A percentile compares a stretch with the other conserved stretches of the same genome.
Evolutionary conservation across 352 stramenopile species (phyloP).

Genomic region (Phytopythium helicoides): DNA sequence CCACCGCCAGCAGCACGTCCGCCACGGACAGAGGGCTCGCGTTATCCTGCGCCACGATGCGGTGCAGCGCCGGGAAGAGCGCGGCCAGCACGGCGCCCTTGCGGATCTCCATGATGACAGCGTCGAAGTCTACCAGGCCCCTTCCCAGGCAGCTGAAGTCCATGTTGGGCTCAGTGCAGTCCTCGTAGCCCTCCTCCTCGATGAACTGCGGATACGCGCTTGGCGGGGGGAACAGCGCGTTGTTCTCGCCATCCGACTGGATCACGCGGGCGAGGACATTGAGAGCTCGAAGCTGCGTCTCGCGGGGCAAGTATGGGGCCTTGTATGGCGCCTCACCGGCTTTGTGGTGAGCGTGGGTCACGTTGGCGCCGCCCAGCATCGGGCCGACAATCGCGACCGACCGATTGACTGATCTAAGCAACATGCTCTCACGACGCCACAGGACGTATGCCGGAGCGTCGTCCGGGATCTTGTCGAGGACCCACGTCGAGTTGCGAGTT

Average conservation of each 20-base stretch:
- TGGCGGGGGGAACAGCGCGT: conserved; percentile 48
- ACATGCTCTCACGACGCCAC: conserved; percentile 42
- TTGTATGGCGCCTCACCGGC: conserved; percentile 30
- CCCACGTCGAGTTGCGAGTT: conserved; percentile 24
- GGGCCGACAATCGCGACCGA: conserved; percentile 34
- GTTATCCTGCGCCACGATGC: conserved; percentile 52
- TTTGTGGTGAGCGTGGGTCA: conserved; percentile 50
- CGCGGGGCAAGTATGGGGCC: conserved; percentile 26
- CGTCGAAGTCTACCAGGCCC: conserved; percentile 49
- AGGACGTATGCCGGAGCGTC: conserved; percentile 53
- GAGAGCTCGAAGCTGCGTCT: conserved; percentile 36
- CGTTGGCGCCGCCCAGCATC: conserved; percentile 57
- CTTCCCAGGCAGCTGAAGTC: conserved; percentile 60
- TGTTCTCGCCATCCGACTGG: conserved; percentile 21
- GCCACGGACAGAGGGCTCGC: conserved; percentile 38
- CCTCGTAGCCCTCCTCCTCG: conserved; percentile 38
- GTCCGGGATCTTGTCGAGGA: conserved; percentile 39
- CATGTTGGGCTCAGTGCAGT: conserved; percentile 43
- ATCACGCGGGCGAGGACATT: conserved; percentile 43
- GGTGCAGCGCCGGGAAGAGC: conserved; percentile 45
- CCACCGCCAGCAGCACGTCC: conserved; percentile 35
- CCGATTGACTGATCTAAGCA: conserved; percentile 40
- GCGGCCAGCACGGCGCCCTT: conserved; percentile 30
- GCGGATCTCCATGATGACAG: conserved; percentile 30
- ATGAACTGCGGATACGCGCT: conserved; percentile 51